phyloP scores from a whole-genome alignment of 1,284 basidiomycete species.

The Apiotrichum siamense region DNA sequence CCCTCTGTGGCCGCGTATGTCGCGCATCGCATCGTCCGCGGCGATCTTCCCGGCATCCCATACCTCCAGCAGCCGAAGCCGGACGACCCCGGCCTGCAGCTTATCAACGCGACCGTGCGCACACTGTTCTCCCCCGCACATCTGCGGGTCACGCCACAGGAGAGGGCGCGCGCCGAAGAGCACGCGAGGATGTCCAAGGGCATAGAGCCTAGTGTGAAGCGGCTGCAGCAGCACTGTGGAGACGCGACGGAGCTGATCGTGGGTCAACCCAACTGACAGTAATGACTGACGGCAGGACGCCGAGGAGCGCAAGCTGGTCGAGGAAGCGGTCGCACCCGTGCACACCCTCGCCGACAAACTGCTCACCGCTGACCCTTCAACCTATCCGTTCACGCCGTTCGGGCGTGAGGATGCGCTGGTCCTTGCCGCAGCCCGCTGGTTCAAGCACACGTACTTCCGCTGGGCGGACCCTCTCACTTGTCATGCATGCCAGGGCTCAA shows the following conservation, averaged over 20 bases:
- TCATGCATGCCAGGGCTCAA: constrained; percentile 36
- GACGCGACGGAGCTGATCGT: background rate
- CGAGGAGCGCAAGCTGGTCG: background rate
- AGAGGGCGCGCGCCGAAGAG: background rate
- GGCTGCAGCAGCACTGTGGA: background rate
- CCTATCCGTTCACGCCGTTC: constrained; percentile 28
- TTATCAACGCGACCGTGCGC: no score
- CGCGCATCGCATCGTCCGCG: constrained; percentile 5
- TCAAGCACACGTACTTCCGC: constrained; percentile 48
- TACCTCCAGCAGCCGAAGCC: background rate
- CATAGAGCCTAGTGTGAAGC: background rate
- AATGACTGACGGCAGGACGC: background rate
- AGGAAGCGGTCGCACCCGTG: background rate
- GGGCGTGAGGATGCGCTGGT: constrained; percentile 35
- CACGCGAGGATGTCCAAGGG: background rate
- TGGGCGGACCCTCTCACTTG: constrained; percentile 52
- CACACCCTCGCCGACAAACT: background rate
- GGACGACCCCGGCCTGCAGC: background rate
- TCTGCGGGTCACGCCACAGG: background rate
- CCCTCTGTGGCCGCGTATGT: constrained; percentile 8
- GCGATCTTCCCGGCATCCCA: background rate
- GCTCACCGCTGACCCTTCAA: background rate
- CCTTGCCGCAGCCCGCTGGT: constrained; percentile 48
- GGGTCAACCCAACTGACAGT: background rate
- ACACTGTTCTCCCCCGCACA: background rate